These are phyloP conservation scores for Pseudogymnoascus sp. DNA, from an alignment of 2,329 filamentous ascomycete species.

Conservation along the genomic window DNA sequence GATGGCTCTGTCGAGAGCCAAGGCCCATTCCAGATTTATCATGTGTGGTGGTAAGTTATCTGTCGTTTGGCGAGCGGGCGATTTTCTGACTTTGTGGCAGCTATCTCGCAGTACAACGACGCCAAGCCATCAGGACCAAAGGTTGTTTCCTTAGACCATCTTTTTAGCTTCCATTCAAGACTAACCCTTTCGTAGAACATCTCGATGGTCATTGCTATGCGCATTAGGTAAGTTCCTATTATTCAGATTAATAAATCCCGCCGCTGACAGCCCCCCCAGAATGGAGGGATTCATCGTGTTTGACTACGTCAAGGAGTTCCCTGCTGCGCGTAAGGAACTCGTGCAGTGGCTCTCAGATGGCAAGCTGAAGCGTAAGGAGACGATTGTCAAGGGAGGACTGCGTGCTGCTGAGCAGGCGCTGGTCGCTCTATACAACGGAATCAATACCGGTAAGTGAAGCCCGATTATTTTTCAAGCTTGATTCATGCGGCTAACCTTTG, in stretches of 20 bases:
- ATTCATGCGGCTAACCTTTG: neutral
- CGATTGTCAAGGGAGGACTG: constrained; percentile 61
- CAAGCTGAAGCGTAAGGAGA: constrained; percentile 63
- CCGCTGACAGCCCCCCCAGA: constrained; percentile 28
- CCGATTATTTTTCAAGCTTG: neutral
- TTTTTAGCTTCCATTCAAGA: neutral
- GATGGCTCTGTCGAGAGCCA: constrained; percentile 54
- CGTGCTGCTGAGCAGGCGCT: constrained; percentile 54
- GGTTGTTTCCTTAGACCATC: constrained; percentile 22
- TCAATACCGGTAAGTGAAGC: constrained; percentile 52
- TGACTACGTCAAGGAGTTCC: constrained; percentile 52
- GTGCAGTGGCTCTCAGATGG: constrained; percentile 61
- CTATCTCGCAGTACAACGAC: constrained; percentile 61
- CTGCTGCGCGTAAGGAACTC: constrained; percentile 50
- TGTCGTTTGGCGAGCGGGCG: neutral
- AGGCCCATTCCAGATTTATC: constrained; percentile 53
- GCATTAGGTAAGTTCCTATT: constrained; percentile 35
- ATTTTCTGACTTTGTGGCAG: constrained; percentile 10
- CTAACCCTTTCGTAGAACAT: constrained; percentile 34
- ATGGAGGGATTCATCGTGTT: constrained; percentile 69
- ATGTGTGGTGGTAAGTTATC: constrained; percentile 47
- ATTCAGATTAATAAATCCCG: neutral
- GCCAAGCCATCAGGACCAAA: constrained; percentile 46
- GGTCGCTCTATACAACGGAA: constrained; percentile 55
- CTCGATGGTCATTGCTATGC: constrained; percentile 42